phyloP scores from a whole-genome alignment of 495 filamentous ascomycete species.

The Hypoxylon trugodes region DNA sequence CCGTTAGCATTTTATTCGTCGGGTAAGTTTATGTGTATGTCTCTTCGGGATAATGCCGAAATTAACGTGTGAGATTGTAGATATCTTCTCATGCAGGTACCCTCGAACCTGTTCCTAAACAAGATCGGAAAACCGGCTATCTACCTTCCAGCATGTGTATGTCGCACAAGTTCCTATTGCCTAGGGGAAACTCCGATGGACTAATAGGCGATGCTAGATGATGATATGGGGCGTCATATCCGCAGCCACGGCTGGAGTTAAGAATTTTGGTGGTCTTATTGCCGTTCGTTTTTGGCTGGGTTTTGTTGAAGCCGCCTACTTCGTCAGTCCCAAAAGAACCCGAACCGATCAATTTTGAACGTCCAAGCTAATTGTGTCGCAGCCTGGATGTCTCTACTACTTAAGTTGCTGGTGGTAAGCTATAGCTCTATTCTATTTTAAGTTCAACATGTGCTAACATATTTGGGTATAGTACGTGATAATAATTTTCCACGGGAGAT shows the following conservation, averaged over 20 bases:
- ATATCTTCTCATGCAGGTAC: slow-evolving; percentile 67
- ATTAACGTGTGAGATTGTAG: slow-evolving; percentile 38
- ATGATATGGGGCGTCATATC: slow-evolving; percentile 78
- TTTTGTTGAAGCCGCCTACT: slow-evolving; percentile 64
- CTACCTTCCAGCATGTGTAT: slow-evolving; percentile 67
- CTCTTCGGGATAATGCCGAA: neutral
- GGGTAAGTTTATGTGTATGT: slow-evolving; percentile 62
- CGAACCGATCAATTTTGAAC: neutral
- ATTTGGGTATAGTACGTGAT: slow-evolving; percentile 46
- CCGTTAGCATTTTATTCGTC: slow-evolving; percentile 75
- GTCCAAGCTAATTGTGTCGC: slow-evolving; percentile 37
- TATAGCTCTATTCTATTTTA: slow-evolving; percentile 47
- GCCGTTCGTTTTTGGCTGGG: slow-evolving; percentile 77
- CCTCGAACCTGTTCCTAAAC: slow-evolving; percentile 68
- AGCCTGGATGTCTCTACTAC: slow-evolving; percentile 61
- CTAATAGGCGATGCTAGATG: slow-evolving; percentile 56
- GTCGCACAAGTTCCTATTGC: slow-evolving; percentile 11
- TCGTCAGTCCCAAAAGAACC: slow-evolving; percentile 43
- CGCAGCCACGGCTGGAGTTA: slow-evolving; percentile 66
- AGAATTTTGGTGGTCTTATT: slow-evolving; percentile 68
- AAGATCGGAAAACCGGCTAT: slow-evolving; percentile 66
- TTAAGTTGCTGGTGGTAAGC: slow-evolving; percentile 63
- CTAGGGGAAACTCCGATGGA: slow-evolving; percentile 49
- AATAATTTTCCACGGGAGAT: too few relatives aligned
- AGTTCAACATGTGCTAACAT: slow-evolving; percentile 40